Conservation (phyloP, 441 rosid genomes). For the Eruca vesicaria region DNA sequence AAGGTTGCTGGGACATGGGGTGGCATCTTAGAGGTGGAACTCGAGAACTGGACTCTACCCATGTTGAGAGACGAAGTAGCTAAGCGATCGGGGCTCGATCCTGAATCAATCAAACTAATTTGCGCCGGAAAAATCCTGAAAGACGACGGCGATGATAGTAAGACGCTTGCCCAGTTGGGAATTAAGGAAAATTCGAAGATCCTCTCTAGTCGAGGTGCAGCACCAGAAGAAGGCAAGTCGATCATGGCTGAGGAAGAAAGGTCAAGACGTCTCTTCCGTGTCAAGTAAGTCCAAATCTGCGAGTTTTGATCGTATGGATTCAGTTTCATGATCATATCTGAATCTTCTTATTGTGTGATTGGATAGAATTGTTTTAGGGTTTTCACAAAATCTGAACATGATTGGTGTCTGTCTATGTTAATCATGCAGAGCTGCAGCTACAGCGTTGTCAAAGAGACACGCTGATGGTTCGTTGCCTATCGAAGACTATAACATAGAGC, state of each 20-base stretch:
- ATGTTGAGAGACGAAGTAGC: constrained; percentile 79
- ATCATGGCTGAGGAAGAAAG: constrained; percentile 76
- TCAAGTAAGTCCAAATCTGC: constrained; percentile 52
- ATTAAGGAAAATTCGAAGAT: constrained; percentile 66
- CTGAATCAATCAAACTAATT: constrained; percentile 67
- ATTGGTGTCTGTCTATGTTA: background rate
- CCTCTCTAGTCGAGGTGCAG: constrained; percentile 58
- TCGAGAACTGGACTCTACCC: constrained; percentile 69
- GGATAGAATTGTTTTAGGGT: background rate
- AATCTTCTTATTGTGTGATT: background rate
- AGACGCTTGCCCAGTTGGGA: constrained; percentile 58
- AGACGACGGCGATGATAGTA: constrained; percentile 51
- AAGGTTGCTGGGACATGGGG: constrained; percentile 85
- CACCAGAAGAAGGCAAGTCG: constrained; percentile 60
- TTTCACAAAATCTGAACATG: background rate
- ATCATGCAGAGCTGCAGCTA: constrained; percentile 68
- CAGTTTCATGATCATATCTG: background rate
- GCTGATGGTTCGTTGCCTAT: constrained; percentile 72
- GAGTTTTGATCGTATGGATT: background rate
- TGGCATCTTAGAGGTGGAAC: constrained; percentile 71
- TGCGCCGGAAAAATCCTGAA: constrained; percentile 70
- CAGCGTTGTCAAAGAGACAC: constrained; percentile 74
- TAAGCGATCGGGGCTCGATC: constrained; percentile 48
- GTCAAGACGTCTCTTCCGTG: constrained; percentile 57
- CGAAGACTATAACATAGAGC: constrained; percentile 71